Evolutionary conservation across 2,329 filamentous ascomycete species (phyloP).

Genomic region (Scedosporium boydii): DNA sequence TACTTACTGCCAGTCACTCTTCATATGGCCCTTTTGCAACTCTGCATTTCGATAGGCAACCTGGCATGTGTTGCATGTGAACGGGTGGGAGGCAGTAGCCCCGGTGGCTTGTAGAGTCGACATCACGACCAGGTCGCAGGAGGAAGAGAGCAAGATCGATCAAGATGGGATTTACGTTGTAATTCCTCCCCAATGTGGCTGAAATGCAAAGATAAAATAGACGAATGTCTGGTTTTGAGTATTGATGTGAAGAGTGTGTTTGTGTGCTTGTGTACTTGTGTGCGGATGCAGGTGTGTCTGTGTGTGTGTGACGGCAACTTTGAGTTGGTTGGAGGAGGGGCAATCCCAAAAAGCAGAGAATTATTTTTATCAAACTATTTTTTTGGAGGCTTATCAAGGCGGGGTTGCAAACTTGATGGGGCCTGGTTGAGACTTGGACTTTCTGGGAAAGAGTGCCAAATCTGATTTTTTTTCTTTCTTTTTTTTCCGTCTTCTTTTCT

Average conservation of each 20-base stretch:
- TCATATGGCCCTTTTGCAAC: constrained; percentile 91
- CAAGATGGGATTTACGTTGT: background rate
- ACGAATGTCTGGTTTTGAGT: background rate
- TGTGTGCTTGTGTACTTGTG: background rate
- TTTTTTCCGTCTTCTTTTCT: background rate
- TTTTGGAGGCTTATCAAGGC: background rate
- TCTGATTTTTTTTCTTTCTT: background rate
- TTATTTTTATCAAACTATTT: background rate
- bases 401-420: background rate
- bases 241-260: no score
- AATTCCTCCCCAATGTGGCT: background rate
- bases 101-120: constrained; percentile 19
- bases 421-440: background rate
- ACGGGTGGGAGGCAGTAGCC: constrained; percentile 60
- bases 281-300: background rate
- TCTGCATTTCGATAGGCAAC: constrained; percentile 93
- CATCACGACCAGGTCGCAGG: background rate
- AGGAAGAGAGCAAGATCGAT: background rate
- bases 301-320: background rate
- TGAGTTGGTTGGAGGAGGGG: constrained; percentile 1
- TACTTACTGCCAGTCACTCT: constrained; percentile 94
- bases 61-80: constrained; percentile 97
- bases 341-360: background rate
- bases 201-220: background rate
- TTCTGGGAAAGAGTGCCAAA: background rate